phyloP scores from a whole-genome alignment of 1,284 basidiomycete species.

The Polyporus tsugae region DNA sequence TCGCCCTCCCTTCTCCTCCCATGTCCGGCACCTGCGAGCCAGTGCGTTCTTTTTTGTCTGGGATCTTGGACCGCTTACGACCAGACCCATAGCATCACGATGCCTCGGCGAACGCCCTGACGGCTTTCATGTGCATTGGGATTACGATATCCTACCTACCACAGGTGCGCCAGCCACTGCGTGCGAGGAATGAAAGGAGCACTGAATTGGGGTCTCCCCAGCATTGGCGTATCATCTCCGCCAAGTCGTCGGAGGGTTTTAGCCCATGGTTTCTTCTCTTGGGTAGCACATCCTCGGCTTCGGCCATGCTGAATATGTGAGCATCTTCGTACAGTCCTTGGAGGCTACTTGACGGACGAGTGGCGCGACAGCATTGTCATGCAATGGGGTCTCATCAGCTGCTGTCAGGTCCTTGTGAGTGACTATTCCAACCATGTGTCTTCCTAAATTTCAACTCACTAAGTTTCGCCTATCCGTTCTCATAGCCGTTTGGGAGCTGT shows the following conservation, averaged over 20 bases:
- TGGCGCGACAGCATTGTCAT: constrained; percentile 70
- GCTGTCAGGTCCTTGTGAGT: constrained; percentile 82
- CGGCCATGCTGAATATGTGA: constrained; percentile 85
- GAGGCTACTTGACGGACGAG: not conserved
- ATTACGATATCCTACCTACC: constrained; percentile 90
- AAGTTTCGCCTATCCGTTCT: constrained; percentile 39
- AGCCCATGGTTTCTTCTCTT: constrained; percentile 95
- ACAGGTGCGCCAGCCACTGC: constrained; percentile 63
- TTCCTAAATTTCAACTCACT: not conserved
- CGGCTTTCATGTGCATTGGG: constrained; percentile 79
- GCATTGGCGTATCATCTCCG: constrained; percentile 79
- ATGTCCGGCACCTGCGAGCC: constrained; percentile 30
- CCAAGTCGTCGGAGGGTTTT: constrained; percentile 86
- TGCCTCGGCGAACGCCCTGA: constrained; percentile 77
- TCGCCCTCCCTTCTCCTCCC: constrained; percentile 19
- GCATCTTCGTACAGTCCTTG: constrained; percentile 33
- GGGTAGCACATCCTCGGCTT: constrained; percentile 86
- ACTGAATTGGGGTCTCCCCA: constrained; percentile 38
- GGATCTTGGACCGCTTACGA: constrained; percentile 1
- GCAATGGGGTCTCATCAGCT: constrained; percentile 88
- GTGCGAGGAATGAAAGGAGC: not conserved
- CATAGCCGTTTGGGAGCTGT: constrained; percentile 72
- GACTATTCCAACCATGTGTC: not conserved
- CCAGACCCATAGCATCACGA: constrained; percentile 68
- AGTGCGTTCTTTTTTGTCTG: constrained; percentile 13